Percentiles rank a stretch among this genome's conserved stretches.
These are phyloP conservation scores for Sanghuangporus weigelae DNA, from an alignment of 1,284 basidiomycete species.

Conservation along the genomic window DNA sequence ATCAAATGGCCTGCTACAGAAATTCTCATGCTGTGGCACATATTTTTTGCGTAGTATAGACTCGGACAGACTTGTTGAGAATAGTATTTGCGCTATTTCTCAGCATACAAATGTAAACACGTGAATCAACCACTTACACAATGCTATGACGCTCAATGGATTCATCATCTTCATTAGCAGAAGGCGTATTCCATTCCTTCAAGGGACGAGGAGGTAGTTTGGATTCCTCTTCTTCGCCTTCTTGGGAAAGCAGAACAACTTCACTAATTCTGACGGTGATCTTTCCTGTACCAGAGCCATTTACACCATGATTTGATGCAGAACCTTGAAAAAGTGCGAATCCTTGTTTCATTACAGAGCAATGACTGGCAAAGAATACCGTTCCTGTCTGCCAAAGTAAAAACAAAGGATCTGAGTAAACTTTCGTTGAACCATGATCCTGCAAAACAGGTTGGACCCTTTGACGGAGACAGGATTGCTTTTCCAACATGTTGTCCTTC, in stretches of 20 bases:
- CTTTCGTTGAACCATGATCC: conserved; percentile 2
- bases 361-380: not conserved
- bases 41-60: not conserved
- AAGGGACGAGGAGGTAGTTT: not conserved
- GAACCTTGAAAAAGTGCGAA: not conserved
- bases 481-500: conserved; percentile 3
- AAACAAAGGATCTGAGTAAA: not conserved
- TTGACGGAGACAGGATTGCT: not conserved
- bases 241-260: not conserved
- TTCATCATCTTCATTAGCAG: not conserved
- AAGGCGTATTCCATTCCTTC: not conserved
- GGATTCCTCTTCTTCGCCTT: not conserved
- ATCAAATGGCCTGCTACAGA: not conserved
- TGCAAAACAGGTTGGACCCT: not conserved
- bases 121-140: not conserved
- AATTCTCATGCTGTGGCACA: not conserved
- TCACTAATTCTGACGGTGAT: not conserved
- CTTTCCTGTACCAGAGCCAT: not conserved
- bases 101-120: not conserved
- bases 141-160: not conserved
- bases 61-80: not conserved
- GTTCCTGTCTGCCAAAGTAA: not conserved
- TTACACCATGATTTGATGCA: not conserved
- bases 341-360: not conserved
- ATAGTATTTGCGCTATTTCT: not conserved